Evolutionary conservation across 768 basidiomycete genomes (phyloP), one percentile per base, ranked within the genome.

Genomic region (Auricularia sp.): DNA sequence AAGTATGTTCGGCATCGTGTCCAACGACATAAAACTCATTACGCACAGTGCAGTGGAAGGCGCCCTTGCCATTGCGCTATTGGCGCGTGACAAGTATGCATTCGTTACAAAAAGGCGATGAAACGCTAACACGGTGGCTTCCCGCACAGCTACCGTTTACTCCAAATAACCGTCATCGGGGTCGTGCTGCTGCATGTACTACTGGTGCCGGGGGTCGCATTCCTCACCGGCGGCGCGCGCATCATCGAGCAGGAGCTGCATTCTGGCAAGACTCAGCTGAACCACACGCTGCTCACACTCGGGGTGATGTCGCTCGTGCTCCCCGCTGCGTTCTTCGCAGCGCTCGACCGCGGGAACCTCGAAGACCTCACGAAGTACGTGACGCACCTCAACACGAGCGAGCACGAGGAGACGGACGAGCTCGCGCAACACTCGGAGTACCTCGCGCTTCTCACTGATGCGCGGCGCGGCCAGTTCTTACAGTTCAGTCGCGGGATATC

Each of bases 181-280:
- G 88, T 91, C 6, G 79, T 89, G 3, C 73, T 91, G n/a, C 78
- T 91, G 10, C 88, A 89, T 71, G 78, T 90, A 1, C 78, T 91
- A 1, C 79, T 91, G 14, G 77, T 90, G 51, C 88, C 88, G 0
- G 88, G 88, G 1, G 78, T 81, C 3, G 78, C 87, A 0, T 90
- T 90, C 71, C 77, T 90, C 21, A 81, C 82, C 2, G 88, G 87
- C 23, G 88, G 88, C 54, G 84, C 83, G 21, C 78, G 80, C 21
- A 77, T 89, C 35, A 75, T 82, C 69, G 81, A 87, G 61, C 88
- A 91, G 72, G 79, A 87, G 63, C 75, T 91, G 8, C 84, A 87
- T 21, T 51, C 86, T 2, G 84, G 68, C 70, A 81, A 8, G 82
- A 83, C 0, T 79, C 56, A 89, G 67, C 77, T 90, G 1, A 90